phyloP scores from a whole-genome alignment of 306 rosid species.

The Cucurbita pepo region DNA sequence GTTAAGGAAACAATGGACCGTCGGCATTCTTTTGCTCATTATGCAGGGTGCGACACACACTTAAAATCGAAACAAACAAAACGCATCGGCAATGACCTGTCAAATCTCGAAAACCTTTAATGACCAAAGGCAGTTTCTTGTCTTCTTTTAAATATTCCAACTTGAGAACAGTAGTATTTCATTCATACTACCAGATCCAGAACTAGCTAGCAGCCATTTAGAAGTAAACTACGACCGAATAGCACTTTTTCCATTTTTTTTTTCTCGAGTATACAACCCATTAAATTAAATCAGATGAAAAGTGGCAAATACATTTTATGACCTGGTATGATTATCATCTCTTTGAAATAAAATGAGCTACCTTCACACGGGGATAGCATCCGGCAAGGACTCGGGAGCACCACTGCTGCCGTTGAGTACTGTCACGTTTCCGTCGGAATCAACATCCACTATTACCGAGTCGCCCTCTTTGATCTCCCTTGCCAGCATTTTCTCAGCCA shows the following conservation, averaged over 20 bases:
- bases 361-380: slow-evolving; percentile 36
- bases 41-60: too few species aligned
- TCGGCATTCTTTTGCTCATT: too few species aligned
- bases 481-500: slow-evolving; percentile 98
- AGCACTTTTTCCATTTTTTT: too few species aligned
- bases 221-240: neutral
- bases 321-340: neutral
- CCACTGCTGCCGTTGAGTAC: slow-evolving; percentile 77
- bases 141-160: neutral
- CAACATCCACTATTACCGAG: slow-evolving; percentile 81
- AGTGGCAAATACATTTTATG: neutral
- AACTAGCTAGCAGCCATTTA: neutral
- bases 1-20: too few species aligned
- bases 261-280: neutral
- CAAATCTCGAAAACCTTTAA: too few species aligned
- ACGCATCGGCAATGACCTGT: too few species aligned
- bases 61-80: too few species aligned
- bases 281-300: neutral
- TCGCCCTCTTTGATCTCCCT: slow-evolving; percentile 92
- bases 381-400: slow-evolving; percentile 39
- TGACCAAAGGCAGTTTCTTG: neutral
- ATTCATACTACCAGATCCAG: neutral
- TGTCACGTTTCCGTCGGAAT: slow-evolving; percentile 78
- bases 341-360: neutral
- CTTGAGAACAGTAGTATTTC: neutral